Percentiles rank a stretch among this genome's conserved stretches.
Conservation (phyloP, 106 monocot species). For the Agapanthus africanus region DNA sequence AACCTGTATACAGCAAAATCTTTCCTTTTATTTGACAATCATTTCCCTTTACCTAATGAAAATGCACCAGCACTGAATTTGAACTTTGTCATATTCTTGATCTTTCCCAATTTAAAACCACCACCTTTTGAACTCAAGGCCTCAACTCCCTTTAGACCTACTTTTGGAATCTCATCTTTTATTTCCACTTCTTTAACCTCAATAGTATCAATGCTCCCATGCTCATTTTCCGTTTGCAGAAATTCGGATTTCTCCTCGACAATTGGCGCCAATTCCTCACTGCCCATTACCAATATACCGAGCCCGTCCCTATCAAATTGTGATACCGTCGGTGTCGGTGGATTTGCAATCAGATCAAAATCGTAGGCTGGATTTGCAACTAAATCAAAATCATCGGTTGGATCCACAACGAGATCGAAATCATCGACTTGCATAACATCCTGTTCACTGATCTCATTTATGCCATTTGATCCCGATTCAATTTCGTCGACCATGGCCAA, state of each 20-base stretch:
- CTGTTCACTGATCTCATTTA: neutral
- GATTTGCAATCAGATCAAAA: neutral
- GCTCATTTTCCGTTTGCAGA: too few relatives aligned
- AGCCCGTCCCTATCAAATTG: neutral
- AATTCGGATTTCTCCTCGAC: neutral
- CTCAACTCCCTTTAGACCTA: neutral
- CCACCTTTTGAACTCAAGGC: neutral
- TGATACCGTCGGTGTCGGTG: neutral
- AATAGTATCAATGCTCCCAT: neutral
- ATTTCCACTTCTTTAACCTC: neutral
- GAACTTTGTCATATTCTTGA: neutral
- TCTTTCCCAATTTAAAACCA: neutral
- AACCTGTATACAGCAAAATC: too few relatives aligned
- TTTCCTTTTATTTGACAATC: too few relatives aligned
- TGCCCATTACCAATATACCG: neutral
- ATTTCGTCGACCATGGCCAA: neutral
- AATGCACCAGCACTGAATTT: neutral
- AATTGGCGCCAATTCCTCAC: neutral
- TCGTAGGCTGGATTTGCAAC: neutral
- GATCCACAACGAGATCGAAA: neutral
- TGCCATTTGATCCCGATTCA: neutral
- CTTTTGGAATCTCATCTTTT: neutral
- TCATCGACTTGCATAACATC: neutral
- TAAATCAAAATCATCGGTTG: neutral
- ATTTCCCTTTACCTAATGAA: too few relatives aligned